These are phyloP conservation scores for Boletales sp. DNA, from an alignment of 768 basidiomycete species.

Conservation along the genomic window DNA sequence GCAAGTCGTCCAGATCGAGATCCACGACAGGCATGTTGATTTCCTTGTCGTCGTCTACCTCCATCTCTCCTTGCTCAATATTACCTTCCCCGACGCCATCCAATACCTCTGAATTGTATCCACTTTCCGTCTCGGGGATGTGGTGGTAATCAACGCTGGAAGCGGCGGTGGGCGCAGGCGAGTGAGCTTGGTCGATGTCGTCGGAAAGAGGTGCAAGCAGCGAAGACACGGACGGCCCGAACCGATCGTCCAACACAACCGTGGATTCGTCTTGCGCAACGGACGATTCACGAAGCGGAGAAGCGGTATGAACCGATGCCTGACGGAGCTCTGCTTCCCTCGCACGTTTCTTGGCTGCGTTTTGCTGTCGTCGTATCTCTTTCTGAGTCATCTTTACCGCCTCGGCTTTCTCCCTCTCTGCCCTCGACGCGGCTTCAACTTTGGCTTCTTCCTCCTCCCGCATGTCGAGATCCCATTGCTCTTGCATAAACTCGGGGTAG, in stretches of 20 bases:
- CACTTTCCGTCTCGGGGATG: constrained; percentile 45
- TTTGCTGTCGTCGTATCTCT: constrained; percentile 48
- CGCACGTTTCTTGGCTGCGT: constrained; percentile 48
- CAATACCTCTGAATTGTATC: constrained; percentile 50
- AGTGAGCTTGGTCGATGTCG: constrained; percentile 36
- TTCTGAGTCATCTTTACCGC: constrained; percentile 37
- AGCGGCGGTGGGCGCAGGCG: constrained; percentile 49
- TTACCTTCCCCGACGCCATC: constrained; percentile 30
- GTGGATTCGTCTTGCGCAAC: constrained; percentile 28
- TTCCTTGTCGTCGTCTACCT: constrained; percentile 21
- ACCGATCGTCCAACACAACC: constrained; percentile 25
- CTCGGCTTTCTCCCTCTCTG: constrained; percentile 44
- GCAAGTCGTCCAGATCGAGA: constrained; percentile 23
- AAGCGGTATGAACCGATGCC: constrained; percentile 20
- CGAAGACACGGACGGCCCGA: constrained; percentile 24
- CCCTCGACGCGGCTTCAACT: constrained; percentile 37
- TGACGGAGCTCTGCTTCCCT: constrained; percentile 34
- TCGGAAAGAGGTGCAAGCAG: constrained; percentile 23
- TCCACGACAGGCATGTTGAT: constrained; percentile 26
- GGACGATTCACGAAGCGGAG: constrained; percentile 26
- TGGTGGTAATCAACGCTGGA: constrained; percentile 45
- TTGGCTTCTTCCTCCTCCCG: constrained; percentile 70
- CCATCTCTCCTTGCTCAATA: constrained; percentile 20
- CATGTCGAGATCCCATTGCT: constrained; percentile 77
- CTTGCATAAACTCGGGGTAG: constrained; percentile 79